Percentiles rank a stretch among this genome's conserved stretches.
These are phyloP conservation scores for Collybia sordida DNA, from an alignment of 768 basidiomycete species.

Conservation along the genomic window DNA sequence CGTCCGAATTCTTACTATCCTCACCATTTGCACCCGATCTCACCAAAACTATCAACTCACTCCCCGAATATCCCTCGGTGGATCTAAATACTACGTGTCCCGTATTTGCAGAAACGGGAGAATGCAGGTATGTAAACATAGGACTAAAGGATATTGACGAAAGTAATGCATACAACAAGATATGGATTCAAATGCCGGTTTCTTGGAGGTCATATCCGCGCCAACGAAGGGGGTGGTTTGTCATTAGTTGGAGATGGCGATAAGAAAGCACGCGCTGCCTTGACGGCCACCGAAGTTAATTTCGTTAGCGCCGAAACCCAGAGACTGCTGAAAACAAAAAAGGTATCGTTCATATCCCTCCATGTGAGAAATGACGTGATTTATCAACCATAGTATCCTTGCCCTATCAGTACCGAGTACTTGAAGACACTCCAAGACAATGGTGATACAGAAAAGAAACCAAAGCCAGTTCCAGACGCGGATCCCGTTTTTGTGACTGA, in stretches of 20 bases:
- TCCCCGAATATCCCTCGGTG: slow-evolving; percentile 37
- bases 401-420: slow-evolving; percentile 64
- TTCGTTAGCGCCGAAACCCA: slow-evolving; percentile 57
- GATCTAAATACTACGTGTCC: slow-evolving; percentile 60
- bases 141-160: neutral
- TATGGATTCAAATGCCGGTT: slow-evolving; percentile 92
- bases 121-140: slow-evolving; percentile 52
- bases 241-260: slow-evolving; percentile 54
- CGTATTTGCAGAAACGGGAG: slow-evolving; percentile 63
- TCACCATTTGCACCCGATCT: slow-evolving; percentile 51
- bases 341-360: slow-evolving; percentile 40
- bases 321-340: slow-evolving; percentile 64
- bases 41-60: slow-evolving; percentile 23
- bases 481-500: slow-evolving; percentile 33
- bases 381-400: slow-evolving; percentile 50
- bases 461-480: slow-evolving; percentile 18
- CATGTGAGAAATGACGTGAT: neutral
- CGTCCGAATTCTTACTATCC: slow-evolving; percentile 38
- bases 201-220: slow-evolving; percentile 71
- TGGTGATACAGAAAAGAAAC: slow-evolving; percentile 26
- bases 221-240: slow-evolving; percentile 43
- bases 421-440: slow-evolving; percentile 47
- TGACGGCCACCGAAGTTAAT: slow-evolving; percentile 65
- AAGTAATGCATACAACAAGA: slow-evolving; percentile 19
- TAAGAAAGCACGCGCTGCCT: slow-evolving; percentile 48